Evolutionary conservation across 768 basidiomycete genomes (phyloP).

Genomic region (Boletales sp.): DNA sequence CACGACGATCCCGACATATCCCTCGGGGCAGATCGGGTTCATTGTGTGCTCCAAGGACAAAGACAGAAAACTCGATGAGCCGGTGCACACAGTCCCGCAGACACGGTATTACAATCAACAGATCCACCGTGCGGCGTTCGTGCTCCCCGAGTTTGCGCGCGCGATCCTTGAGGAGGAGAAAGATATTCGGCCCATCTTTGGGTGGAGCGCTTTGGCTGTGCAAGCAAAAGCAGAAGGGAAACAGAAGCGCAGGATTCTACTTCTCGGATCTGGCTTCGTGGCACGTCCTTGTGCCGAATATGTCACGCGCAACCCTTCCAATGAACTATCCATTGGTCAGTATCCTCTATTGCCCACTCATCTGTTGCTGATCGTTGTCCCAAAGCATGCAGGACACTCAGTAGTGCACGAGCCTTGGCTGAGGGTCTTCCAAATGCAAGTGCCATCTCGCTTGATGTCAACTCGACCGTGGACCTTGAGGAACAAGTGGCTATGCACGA

Average conservation of each 20-base stretch:
- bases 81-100: constrained; percentile 64
- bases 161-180: constrained; percentile 68
- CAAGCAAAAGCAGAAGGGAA: constrained; percentile 44
- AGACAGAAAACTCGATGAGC: constrained; percentile 64
- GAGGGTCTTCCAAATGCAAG: constrained; percentile 65
- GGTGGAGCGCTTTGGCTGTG: constrained; percentile 50
- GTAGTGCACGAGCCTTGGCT: constrained; percentile 66
- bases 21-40: constrained; percentile 97
- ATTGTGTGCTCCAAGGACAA: constrained; percentile 80
- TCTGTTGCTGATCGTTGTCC: not conserved
- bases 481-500: constrained; percentile 80
- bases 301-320: constrained; percentile 73
- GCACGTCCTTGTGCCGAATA: constrained; percentile 97
- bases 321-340: constrained; percentile 82
- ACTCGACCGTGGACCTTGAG: constrained; percentile 66
- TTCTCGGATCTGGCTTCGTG: constrained; percentile 94
- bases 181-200: constrained; percentile 73
- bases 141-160: constrained; percentile 90
- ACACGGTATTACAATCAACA: constrained; percentile 84
- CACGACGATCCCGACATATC: constrained; percentile 97
- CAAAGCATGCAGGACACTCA: constrained; percentile 84
- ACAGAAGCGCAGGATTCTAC: constrained; percentile 61
- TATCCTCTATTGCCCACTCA: not conserved
- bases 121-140: constrained; percentile 80
- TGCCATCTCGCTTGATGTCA: constrained; percentile 81